Evolutionary conservation across 2,329 filamentous ascomycete species (phyloP), one percentile per base, ranked within the genome.

Genomic region (Aspergillus japonicus): DNA sequence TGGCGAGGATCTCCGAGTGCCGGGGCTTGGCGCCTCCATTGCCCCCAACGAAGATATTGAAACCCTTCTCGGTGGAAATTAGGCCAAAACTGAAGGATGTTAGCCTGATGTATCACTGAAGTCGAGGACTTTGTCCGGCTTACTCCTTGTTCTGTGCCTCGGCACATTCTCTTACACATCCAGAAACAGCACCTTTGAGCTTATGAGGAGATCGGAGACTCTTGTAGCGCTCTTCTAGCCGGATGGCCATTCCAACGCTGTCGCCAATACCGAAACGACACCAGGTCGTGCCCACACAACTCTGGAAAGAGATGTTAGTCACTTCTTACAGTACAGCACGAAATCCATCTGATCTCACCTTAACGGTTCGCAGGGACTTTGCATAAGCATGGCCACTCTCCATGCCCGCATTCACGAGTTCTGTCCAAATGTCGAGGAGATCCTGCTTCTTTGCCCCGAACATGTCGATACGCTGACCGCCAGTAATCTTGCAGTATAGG

Each of bases 111-210:
- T 47, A 10, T 19, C 11, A 24, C 26, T 10, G 1, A 2, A 42
- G 39, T 3, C 19, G 11, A 14, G 16, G 6, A 19, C 10, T 4
- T 2, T 35, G 14, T 16, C 14, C 1, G 12, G 77, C 85, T 68
- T 76, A 89, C 87, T 96, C 92, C 77, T 96, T 96, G 76, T 89
- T 94, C 71, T 96, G 92, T 1, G 92, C 92, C 75, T 96, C 92
- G 0, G 92, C 92, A 66, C 92, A 96, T 76, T 96, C 92, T 57
- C 92, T 84, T n/a, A 96, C 91, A 65, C 92, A 96, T 12, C 92
- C 92, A 57, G 89, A 93, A 0, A 96, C 92, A 57, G 91, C 92
- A 1, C 90, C 92, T 76, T 96, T 96, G 73, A 96, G 85, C 81
- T 96, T 96, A 75, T 96, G 92, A 8, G 92, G 92, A 16, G 84